Evolutionary conservation across 805 yeast genomes (phyloP).

Genomic region (Monosporozyma yasuniensis): DNA sequence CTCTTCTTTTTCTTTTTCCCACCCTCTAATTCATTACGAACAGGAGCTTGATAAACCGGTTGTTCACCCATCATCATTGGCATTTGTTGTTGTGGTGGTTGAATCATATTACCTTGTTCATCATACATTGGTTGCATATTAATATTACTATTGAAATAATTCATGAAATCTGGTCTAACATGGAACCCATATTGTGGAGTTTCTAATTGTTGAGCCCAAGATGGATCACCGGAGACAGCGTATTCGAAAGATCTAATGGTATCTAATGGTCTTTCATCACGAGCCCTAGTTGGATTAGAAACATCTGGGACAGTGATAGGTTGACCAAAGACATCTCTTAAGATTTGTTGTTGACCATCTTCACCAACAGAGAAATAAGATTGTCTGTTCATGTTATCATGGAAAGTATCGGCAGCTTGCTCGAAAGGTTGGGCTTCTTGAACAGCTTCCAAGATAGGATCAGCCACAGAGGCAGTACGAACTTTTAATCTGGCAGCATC

Average conservation of each 20-base stretch:
- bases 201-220: constrained; percentile 75
- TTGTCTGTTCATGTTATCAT: constrained; percentile 32
- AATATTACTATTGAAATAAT: constrained; percentile 15
- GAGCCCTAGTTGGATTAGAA: constrained; percentile 84
- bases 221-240: constrained; percentile 70
- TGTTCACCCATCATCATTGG: constrained; percentile 38
- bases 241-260: constrained; percentile 91
- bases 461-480: constrained; percentile 65
- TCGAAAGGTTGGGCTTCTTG: constrained; percentile 96
- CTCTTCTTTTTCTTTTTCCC: constrained; percentile 62
- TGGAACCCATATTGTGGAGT: constrained; percentile 75
- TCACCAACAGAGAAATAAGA: constrained; percentile 25
- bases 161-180: constrained; percentile 61
- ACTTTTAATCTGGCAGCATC: constrained; percentile 50
- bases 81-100: constrained; percentile 17
- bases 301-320: constrained; percentile 72
- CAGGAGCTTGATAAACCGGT: constrained; percentile 52
- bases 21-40: constrained; percentile 27
- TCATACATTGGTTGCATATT: constrained; percentile 18
- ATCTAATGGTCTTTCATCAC: constrained; percentile 95
- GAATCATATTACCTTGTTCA: constrained; percentile 5
- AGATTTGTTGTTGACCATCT: constrained; percentile 37
- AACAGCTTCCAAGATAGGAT: constrained; percentile 88
- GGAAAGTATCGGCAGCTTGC: constrained; percentile 36
- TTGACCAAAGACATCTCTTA: constrained; percentile 73